Conservation (phyloP, 495 filamentous ascomycete species). For the Massariosphaeria phaeospora region DNA sequence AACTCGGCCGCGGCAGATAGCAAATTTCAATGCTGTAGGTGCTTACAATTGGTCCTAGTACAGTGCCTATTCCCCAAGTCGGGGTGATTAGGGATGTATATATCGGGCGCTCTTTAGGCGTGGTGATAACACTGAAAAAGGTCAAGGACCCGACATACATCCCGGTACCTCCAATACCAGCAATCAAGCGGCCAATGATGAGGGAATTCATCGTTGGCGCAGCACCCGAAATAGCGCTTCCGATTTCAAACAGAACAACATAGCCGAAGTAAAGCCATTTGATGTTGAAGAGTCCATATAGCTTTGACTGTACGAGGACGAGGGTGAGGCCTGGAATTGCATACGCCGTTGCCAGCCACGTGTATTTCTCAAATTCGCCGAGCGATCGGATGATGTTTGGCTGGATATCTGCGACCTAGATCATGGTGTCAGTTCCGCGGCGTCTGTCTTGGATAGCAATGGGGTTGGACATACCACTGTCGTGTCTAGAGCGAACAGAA, state of each 20-base stretch:
- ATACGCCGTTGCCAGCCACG: no score
- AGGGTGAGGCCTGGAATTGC: no score
- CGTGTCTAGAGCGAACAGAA: no score
- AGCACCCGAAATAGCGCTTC: constrained; percentile 37
- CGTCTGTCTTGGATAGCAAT: no score
- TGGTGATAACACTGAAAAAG: not conserved
- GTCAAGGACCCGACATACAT: constrained; percentile 15
- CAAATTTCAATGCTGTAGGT: no score
- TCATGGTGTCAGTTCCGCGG: no score
- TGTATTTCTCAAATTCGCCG: no score
- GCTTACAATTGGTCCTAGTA: constrained; percentile 21
- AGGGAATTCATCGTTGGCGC: constrained; percentile 36
- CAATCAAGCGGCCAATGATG: constrained; percentile 40
- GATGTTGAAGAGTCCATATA: constrained; percentile 35
- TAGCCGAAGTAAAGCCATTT: constrained; percentile 36
- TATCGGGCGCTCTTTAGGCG: not conserved
- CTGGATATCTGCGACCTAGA: no score
- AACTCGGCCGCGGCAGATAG: no score
- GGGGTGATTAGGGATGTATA: constrained; percentile 9
- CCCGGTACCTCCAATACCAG: constrained; percentile 29
- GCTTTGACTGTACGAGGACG: constrained; percentile 16
- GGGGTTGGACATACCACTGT: no score
- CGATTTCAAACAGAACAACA: constrained; percentile 37
- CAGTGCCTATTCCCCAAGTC: constrained; percentile 5
- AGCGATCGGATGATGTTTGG: no score